Evolutionary conservation across 2,329 filamentous ascomycete species (phyloP), one percentile per base, ranked within the genome.

Genomic region (Cadophora sp.): DNA sequence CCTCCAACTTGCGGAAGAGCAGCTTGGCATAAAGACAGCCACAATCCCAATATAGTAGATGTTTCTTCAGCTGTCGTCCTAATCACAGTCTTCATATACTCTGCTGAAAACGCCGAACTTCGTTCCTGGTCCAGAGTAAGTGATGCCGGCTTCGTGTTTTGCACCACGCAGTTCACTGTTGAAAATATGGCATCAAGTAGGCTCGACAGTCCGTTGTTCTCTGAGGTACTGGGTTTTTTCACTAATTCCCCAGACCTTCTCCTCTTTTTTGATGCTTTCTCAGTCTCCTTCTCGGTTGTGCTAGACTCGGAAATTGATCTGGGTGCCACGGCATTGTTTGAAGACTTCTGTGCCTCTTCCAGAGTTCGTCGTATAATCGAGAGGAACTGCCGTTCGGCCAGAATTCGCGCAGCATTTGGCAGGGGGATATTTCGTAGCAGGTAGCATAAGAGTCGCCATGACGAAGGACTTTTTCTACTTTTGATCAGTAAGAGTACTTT

Each of bases 341-440:
- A 73, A 41, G 77, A 72, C 47, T 77, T 74, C 56, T 76, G 74
- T 70, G 81, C 70, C 60, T 93, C 90, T 58, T 86, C 83, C 58
- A 94, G 79, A 0, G 89, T 87, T 72, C 87, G 85, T 72, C 89
- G 87, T 50, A 96, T 77, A 11, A 93, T 85, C 0, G 80, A 79
- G 41, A 91, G 79, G 62, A 96, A 92, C 55, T 87, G 85, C 65
- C 89, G 84, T 66, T 94, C 89, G 24, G 87, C 88, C 7, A 97
- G 83, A 4, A 91, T 88, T 66, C 89, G 88, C 9, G 92, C 91
- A 27, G 92, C 82, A 13, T 87, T 89, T 55, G 91, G 89, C 0
- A 88, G 81, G 0, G 92, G 89, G 20, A 95, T 86, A n/a, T 87
- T 81, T 59, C 83, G 81, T 63, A 92, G 83, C 58, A 91, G 81